Evolutionary conservation across 2,329 filamentous ascomycete species (phyloP), one percentile per base, ranked within the genome.

Genomic region (Phyllosticta capitalensis): DNA sequence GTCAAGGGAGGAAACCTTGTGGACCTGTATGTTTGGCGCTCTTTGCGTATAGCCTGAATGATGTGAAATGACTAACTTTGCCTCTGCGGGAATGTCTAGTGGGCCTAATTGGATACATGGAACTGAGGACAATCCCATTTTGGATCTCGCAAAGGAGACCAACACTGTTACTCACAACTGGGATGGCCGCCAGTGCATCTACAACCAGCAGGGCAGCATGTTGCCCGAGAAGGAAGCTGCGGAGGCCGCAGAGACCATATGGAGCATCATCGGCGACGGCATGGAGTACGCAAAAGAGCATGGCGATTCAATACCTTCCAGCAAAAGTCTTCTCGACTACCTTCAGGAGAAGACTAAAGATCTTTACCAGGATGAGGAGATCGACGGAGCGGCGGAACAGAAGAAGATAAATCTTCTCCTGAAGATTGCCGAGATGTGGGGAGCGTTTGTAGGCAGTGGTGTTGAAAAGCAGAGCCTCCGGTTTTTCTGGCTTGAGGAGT

Each of bases 101-200:
- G 88, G 88, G 0, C 85, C 87, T n/a, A 91, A 90, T 66, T 91
- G 87, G 87, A 89, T 91, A 56, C 87, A 91, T 62, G 87, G 88
- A 33, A 89, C 85, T 5, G 76, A 82, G 0, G 78, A 85, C 63
- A 91, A 90, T 66, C 85, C 87, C 0, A 87, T 90, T 17, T 70
- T 86, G 48, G 82, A 87, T 51, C 75, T 90, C 19, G 86, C 85
- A 12, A 81, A 79, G 64, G 75, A 81, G 63, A 89, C 85, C 0
- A 73, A 77, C 1, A 89, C 81, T 0, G 63, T 71, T 9, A 72
- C 79, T 2, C 75, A 81, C 66, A 76, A 75, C 52, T 81, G 79
- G 70, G 82, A 85, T 53, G 76, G 78, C 6, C 75, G 75, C 4
- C 79, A 83, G 22, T 76, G 80, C 30, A 72, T 86, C 0, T 82